Evolutionary conservation across 495 filamentous ascomycete genomes (phyloP), one percentile per base, ranked within the genome.

Genomic region (Neurospora intermedia): DNA sequence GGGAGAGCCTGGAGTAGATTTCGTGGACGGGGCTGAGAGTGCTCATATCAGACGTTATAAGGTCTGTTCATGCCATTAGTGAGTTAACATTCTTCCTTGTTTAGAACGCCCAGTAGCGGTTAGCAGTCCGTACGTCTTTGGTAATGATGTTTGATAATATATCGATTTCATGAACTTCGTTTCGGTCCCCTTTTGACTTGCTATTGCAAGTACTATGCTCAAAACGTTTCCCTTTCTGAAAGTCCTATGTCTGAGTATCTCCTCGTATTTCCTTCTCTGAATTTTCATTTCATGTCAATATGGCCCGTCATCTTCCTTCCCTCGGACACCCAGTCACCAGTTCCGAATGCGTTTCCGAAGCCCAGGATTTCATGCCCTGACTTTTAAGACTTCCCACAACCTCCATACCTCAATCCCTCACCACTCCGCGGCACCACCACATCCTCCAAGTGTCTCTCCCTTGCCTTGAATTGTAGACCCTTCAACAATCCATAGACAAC

Each of bases 401-500:
- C 73, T 40, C 74, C 72, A 73, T 76, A 76, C 42, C 70, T 76
- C 62, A 76, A 31, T 9, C 62, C 66, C 54, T 54, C 54, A 6
- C 38, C 70, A 38, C 31, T 70, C 31, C 2, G 41, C 1, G 31
- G 11, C 16, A 72, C 71, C 45, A 72, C 42, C 40, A 77, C 39
- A 3, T 81, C 43, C 2, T 81, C 81, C n/a, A 59, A 27, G 74
- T 79, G 81, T 40, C 70, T 69, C 71, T 82, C 80, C 76, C 80
- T 85, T 3, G 75, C 77, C 70, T 80, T 76, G 76, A 76, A 80
- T 75, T 87, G 85, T 20, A 86, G 54, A 5, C 77, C 81, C 76
- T 82, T 87, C 39, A 83, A 72, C 38, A 85, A 70, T 1, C 75
- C 73, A 75, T 86, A 87, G 13, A 86, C 69, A 71, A 84, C 78